Evolutionary conservation across 169 alveolate genomes (phyloP), one percentile per base, ranked within the genome.

Genomic region (Eimeria praecox): DNA sequence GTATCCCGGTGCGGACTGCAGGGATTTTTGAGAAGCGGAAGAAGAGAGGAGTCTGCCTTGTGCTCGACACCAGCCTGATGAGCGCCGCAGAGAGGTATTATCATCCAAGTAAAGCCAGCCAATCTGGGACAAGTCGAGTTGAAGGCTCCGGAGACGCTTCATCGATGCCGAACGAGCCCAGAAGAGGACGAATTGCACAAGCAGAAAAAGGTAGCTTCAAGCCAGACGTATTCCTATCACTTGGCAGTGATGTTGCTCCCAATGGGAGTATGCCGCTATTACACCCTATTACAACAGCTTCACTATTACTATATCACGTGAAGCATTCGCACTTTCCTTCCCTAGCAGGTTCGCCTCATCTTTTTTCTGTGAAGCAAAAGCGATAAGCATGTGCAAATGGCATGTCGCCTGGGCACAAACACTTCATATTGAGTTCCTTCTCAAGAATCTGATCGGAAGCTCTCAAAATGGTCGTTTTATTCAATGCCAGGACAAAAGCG

Each of bases 271-370:
- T 92, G 92, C 59, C 24, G 22, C 73, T 78, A 59, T 40, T 92
- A 87, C 95, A 92, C 24, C 95, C 95, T 3, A 49, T 92, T 49
- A 62, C 95, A 12, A 44, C 54, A 69, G 78, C 86, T 24, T 78
- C 95, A n/a, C 44, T 93, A 42, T 10, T 93, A 77, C 49, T 93
- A 73, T 93, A 93, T 22, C 96, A 93, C 73, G 49, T 59, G 64
- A 93, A 93, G 64, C 78, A 69, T 18, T 44, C 22, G 10, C 96
- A 93, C 24, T 93, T 93, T 40, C 96, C 96, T 14, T 27, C 42
- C 27, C 89, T 69, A 49, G 44, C 69, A 12, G 77, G 92, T 14
- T 93, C 96, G 46, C 86, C 96, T 24, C 73, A 52, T 44, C 64
- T 93, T 52, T 82, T 83, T 78, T 83, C 94, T 46, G 89, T 90